Conservation (phyloP, 2,329 filamentous ascomycete genomes). For the Colletotrichum australisinense region DNA sequence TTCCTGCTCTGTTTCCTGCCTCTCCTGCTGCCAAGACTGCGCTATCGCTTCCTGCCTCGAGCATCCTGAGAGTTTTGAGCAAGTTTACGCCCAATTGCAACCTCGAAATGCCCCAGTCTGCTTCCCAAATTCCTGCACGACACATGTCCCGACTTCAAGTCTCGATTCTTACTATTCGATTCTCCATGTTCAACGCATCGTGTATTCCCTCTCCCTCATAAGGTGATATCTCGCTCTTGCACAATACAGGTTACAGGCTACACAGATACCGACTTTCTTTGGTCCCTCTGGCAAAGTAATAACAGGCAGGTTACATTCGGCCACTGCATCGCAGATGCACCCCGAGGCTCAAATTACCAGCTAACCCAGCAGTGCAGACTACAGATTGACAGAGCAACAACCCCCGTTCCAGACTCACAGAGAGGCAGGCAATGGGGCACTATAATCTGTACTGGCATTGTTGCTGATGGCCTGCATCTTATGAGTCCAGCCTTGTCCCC, state of each 20-base stretch:
- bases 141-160: neutral
- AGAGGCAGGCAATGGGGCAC: neutral
- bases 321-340: neutral
- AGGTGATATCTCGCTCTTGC: neutral
- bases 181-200: neutral
- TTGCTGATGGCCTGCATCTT: neutral
- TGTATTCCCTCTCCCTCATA: neutral
- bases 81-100: slow-evolving; percentile 36
- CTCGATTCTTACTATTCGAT: neutral
- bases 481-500: neutral
- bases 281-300: neutral
- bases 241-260: slow-evolving; percentile 3
- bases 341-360: neutral
- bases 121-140: slow-evolving; percentile 4
- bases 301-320: neutral
- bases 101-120: neutral
- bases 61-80: slow-evolving; percentile 39
- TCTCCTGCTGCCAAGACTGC: slow-evolving; percentile 20
- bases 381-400: neutral
- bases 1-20: too few species aligned
- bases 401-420: neutral
- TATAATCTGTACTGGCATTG: too few species aligned
- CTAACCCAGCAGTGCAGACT: too few species aligned
- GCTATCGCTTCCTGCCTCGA: slow-evolving; percentile 17
- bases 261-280: neutral